Evolutionary conservation across 1,284 basidiomycete genomes (phyloP).

Genomic region (Megacollybia platyphylla): DNA sequence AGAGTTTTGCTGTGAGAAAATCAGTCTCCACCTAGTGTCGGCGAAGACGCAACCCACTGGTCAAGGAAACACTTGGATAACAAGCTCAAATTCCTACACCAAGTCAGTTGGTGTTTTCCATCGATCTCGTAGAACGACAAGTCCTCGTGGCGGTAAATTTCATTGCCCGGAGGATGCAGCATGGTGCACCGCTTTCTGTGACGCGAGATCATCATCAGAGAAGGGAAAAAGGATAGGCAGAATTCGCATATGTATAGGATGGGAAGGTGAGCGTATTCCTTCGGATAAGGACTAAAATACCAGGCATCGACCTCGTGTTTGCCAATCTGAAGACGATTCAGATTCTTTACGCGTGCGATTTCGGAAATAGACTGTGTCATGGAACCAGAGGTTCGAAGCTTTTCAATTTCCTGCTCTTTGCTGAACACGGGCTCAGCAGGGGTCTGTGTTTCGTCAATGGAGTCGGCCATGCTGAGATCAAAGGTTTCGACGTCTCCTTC

Average conservation of each 20-base stretch:
- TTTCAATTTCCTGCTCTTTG: conserved; percentile 98
- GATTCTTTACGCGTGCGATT: conserved; percentile 95
- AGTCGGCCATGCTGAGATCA: conserved; percentile 34
- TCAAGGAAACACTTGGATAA: conserved; percentile 98
- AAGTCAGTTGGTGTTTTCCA: conserved; percentile 89
- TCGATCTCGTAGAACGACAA: conserved; percentile 99
- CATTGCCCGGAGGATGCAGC: conserved; percentile 95
- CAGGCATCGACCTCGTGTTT: conserved; percentile 95
- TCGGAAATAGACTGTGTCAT: conserved; percentile 99
- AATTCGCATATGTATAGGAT: conserved; percentile 98
- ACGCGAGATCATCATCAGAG: conserved; percentile 77
- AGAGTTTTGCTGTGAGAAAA: conserved; percentile 73
- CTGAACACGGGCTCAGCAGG: conserved; percentile 54
- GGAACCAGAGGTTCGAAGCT: conserved; percentile 91
- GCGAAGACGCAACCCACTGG: conserved; percentile 47
- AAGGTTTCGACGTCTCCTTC: conserved; percentile 52
- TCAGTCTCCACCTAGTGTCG: conserved; percentile 8
- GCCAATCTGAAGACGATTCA: conserved; percentile 95
- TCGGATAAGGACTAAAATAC: conserved; percentile 99
- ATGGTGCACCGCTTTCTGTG: conserved; percentile 90
- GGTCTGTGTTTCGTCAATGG: conserved; percentile 20
- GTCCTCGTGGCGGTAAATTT: conserved; percentile 95
- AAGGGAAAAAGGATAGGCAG: conserved; percentile 86
- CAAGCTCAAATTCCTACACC: conserved; percentile 95
- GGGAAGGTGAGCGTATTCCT: conserved; percentile 94